phyloP scores from a whole-genome alignment of 2,329 filamentous ascomycete species.

The Exophiala dermatitidis region DNA sequence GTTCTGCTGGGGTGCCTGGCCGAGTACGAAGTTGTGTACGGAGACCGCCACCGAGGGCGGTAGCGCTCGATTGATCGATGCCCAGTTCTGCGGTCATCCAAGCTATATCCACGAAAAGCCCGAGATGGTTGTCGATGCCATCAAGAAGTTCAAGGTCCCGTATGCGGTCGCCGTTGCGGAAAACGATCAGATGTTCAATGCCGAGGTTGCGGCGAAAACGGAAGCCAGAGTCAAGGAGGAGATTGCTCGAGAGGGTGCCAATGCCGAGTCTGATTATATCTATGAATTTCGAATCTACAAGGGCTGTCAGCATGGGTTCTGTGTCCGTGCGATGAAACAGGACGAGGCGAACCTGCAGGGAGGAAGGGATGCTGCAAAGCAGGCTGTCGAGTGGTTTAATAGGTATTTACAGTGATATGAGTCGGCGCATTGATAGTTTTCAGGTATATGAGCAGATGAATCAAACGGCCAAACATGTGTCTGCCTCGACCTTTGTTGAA shows the following conservation, averaged over 20 bases:
- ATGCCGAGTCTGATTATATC: slow-evolving; percentile 8
- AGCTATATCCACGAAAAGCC: slow-evolving; percentile 39
- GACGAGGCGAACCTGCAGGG: slow-evolving; percentile 9
- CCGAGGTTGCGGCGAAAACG: slow-evolving; percentile 35
- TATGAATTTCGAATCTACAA: slow-evolving; percentile 24
- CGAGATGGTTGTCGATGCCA: slow-evolving; percentile 34
- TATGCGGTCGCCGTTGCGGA: slow-evolving; percentile 28
- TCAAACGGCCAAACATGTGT: no score
- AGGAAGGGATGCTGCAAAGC: slow-evolving; percentile 11
- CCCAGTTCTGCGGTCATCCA: slow-evolving; percentile 48
- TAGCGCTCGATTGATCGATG: slow-evolving; percentile 38
- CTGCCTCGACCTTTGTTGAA: no score
- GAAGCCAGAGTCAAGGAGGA: slow-evolving; percentile 19
- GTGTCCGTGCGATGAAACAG: slow-evolving; percentile 13
- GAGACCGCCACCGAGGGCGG: slow-evolving; percentile 28
- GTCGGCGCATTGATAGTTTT: no score
- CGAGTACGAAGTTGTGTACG: slow-evolving; percentile 42
- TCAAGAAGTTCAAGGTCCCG: slow-evolving; percentile 20
- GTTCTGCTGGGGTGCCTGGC: slow-evolving; percentile 56
- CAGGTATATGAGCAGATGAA: no score
- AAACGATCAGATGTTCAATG: slow-evolving; percentile 40
- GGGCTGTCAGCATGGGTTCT: slow-evolving; percentile 22
- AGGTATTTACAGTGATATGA: slow-evolving; percentile 19
- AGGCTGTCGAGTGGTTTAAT: slow-evolving; percentile 24
- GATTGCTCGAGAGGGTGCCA: not conserved